phyloP scores from a whole-genome alignment of 768 basidiomycete genomes.

The Panaeolus cyanescens region DNA sequence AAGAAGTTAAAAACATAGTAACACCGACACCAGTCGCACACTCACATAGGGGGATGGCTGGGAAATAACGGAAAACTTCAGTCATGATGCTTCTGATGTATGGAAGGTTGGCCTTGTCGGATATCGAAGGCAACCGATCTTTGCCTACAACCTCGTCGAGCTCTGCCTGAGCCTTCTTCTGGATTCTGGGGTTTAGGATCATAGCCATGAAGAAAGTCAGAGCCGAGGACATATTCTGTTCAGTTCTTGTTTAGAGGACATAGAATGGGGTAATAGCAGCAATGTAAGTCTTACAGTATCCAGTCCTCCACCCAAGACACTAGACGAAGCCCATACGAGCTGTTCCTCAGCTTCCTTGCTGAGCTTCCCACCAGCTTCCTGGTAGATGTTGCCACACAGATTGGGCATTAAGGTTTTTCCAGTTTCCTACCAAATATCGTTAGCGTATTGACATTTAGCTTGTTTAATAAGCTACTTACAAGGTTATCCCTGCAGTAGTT shows the following conservation, averaged over 20 bases:
- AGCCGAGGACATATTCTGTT: conserved; percentile 39
- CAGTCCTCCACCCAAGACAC: conserved; percentile 19
- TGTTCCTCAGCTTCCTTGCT: conserved; percentile 35
- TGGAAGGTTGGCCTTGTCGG: conserved; percentile 46
- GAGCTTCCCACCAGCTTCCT: conserved; percentile 28
- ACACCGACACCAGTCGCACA: not conserved
- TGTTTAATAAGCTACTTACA: conserved; percentile 28
- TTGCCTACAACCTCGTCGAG: conserved; percentile 43
- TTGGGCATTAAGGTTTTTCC: conserved; percentile 43
- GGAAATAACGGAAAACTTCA: conserved; percentile 49
- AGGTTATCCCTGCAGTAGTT: conserved; percentile 45
- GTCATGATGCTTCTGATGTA: conserved; percentile 49
- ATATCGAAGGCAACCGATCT: conserved; percentile 37
- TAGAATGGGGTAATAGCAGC: not conserved
- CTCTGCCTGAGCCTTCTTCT: conserved; percentile 53
- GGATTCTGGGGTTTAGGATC: conserved; percentile 43
- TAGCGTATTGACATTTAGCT: conserved; percentile 5
- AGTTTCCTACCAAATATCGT: conserved; percentile 28
- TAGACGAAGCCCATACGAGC: conserved; percentile 36
- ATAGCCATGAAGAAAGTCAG: conserved; percentile 51
- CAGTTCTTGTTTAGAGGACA: conserved; percentile 38
- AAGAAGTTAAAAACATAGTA: not conserved
- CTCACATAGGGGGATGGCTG: conserved; percentile 42
- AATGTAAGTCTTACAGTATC: conserved; percentile 18
- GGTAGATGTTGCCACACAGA: conserved; percentile 32